Evolutionary conservation across 257 asterid genomes (phyloP), one percentile per base, ranked within the genome.

Genomic region (Apocynum venetum): DNA sequence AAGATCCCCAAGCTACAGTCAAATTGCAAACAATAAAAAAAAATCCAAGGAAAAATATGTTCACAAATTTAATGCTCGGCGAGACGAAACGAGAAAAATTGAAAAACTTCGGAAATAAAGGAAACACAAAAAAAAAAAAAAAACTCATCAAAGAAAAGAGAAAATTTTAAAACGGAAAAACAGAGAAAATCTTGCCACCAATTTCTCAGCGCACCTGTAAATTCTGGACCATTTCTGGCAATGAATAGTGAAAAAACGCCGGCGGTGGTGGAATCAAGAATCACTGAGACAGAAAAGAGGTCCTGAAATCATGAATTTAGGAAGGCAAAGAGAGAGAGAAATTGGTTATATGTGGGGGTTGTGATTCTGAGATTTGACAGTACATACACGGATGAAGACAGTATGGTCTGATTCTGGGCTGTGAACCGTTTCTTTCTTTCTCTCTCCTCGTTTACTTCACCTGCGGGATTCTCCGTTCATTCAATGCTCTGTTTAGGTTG

Each of bases 401-500:
- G 52, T 41, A 43, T 41, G 38, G 73, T 68, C 6, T 41, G 52
- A 53, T 68, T 68, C n/a, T 19, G 53, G 4, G 47, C n/a, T 1
- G 47, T 1, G 70, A 13, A 14, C 1, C 44, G 47, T 73, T 40
- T 74, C 80, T 75, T 36, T 76, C 80, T 75, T 71, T 87, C 82
- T 82, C 84, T 82, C 86, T 80, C 83, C 80, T 84, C 76, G 83
- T 80, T 86, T 86, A 84, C 88, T 84, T 84, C 87, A 84, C 80
- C 86, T 81, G 87, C 84, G 87, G 80, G 88, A 86, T 88, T 90
- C 92, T 84, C 64, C 87, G 77, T 76, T 78, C 85, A 77, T 76
- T 85, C 82, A 85, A 80, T 79, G 86, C 83, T 25, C 83, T 17
- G 46, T 52, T 67, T 67, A 64, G 63, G 72, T 49, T 47, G 41